phyloP scores from a whole-genome alignment of 1,139 yeast genomes.

The Diutina scorzettiae region DNA sequence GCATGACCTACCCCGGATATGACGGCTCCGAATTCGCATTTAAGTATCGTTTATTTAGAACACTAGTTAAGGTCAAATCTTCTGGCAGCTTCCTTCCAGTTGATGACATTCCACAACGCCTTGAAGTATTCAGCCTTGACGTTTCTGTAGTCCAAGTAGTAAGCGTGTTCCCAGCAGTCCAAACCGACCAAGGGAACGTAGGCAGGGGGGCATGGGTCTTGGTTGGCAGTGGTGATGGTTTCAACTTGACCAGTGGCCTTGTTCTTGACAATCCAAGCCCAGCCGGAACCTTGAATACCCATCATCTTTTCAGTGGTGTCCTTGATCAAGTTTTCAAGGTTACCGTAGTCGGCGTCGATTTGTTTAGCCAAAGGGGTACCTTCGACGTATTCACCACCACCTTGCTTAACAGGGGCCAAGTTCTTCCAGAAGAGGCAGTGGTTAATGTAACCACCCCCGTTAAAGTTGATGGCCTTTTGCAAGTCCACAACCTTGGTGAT shows the following conservation, averaged over 20 bases:
- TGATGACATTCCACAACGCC: slow-evolving; percentile 93
- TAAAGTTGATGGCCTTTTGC: slow-evolving; percentile 78
- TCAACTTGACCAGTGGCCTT: slow-evolving; percentile 61
- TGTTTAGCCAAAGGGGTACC: slow-evolving; percentile 50
- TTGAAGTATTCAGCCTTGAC: slow-evolving; percentile 91
- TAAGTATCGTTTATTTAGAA: no score
- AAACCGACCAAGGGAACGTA: slow-evolving; percentile 79
- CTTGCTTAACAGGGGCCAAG: slow-evolving; percentile 62
- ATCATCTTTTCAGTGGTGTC: slow-evolving; percentile 72
- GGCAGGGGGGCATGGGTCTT: slow-evolving; percentile 73
- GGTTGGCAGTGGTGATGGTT: slow-evolving; percentile 79
- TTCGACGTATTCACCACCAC: slow-evolving; percentile 76
- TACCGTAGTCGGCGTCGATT: slow-evolving; percentile 59
- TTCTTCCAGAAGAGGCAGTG: slow-evolving; percentile 87
- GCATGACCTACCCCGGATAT: no score
- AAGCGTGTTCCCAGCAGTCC: slow-evolving; percentile 99
- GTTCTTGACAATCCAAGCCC: slow-evolving; percentile 94
- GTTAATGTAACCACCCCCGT: slow-evolving; percentile 90
- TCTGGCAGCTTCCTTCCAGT: slow-evolving; percentile 81
- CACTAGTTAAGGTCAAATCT: background rate
- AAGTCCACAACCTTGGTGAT: slow-evolving; percentile 57
- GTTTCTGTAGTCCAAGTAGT: slow-evolving; percentile 91
- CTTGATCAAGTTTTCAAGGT: slow-evolving; percentile 58
- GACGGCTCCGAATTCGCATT: no score
- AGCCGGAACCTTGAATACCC: slow-evolving; percentile 93